These are phyloP conservation scores for Hanseniaspora taiwanica DNA, from an alignment of 805 yeast genomes.

Conservation along the genomic window DNA sequence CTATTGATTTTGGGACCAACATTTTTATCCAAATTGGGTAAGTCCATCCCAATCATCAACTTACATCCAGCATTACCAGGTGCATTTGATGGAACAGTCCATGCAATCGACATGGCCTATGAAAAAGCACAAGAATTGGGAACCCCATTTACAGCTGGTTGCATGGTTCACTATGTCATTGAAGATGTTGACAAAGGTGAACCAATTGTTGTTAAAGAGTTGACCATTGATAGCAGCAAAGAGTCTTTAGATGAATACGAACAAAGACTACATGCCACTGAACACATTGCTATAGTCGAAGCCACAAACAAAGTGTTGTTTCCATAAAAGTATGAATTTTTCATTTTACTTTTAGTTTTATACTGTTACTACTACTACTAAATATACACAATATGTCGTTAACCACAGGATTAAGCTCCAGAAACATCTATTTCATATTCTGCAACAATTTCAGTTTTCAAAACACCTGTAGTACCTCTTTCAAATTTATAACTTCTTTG, in stretches of 20 bases:
- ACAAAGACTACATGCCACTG: slow-evolving; percentile 65
- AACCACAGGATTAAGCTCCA: neutral
- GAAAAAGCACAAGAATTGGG: slow-evolving; percentile 64
- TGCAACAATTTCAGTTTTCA: slow-evolving; percentile 55
- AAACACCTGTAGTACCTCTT: slow-evolving; percentile 87
- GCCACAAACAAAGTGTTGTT: slow-evolving; percentile 58
- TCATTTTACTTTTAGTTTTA: neutral
- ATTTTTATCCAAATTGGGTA: slow-evolving; percentile 53
- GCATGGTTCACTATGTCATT: slow-evolving; percentile 95
- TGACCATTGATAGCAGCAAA: slow-evolving; percentile 46
- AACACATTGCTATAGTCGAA: slow-evolving; percentile 87
- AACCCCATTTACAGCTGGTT: slow-evolving; percentile 70
- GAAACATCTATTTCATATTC: slow-evolving; percentile 39
- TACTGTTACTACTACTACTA: neutral
- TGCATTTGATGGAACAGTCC: slow-evolving; percentile 83
- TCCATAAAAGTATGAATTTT: too few relatives aligned
- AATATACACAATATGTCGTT: neutral
- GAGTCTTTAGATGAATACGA: slow-evolving; percentile 76
- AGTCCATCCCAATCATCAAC: slow-evolving; percentile 69
- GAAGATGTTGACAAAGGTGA: slow-evolving; percentile 91
- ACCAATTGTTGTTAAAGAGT: slow-evolving; percentile 72
- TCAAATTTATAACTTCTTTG: slow-evolving; percentile 72
- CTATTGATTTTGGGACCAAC: slow-evolving; percentile 77
- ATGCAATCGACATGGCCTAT: slow-evolving; percentile 95
- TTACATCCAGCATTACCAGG: slow-evolving; percentile 97